Evolutionary conservation across 2,329 filamentous ascomycete genomes (phyloP).

Genomic region (Colletotrichum higginsianum): DNA sequence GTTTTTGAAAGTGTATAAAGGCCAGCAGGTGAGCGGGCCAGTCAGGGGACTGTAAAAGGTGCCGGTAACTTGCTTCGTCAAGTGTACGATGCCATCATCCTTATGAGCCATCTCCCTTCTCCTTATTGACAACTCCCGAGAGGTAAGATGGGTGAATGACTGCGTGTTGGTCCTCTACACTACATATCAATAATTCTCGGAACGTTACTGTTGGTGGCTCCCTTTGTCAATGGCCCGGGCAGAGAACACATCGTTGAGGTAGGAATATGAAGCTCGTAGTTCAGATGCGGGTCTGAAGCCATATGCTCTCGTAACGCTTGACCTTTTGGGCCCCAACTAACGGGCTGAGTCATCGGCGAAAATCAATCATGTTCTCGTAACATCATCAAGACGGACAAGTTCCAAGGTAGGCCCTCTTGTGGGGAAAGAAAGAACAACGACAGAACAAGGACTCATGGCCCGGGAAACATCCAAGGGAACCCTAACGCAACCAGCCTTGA

Average conservation of each 20-base stretch:
- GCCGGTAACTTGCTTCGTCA: not conserved
- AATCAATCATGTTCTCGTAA: not conserved
- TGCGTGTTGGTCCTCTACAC: not conserved
- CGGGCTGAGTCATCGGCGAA: no score
- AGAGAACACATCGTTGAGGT: not conserved
- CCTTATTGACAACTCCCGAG: not conserved
- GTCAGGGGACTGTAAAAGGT: not conserved
- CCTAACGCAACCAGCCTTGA: not conserved
- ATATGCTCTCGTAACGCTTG: not conserved
- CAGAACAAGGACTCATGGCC: no score
- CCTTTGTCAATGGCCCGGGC: not conserved
- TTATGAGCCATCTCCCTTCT: not conserved
- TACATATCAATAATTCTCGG: not conserved
- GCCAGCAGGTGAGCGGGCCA: not conserved
- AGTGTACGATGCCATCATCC: not conserved
- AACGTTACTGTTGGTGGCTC: no score
- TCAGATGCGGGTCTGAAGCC: not conserved
- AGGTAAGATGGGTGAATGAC: not conserved
- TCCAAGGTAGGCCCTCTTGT: not conserved
- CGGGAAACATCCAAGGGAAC: not conserved
- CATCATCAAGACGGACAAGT: not conserved
- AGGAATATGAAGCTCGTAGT: no score
- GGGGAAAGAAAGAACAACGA: not conserved
- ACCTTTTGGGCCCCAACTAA: no score
- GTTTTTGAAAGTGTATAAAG: not conserved